phyloP scores from a whole-genome alignment of 805 yeast species.

The Monosporozyma unispora region DNA sequence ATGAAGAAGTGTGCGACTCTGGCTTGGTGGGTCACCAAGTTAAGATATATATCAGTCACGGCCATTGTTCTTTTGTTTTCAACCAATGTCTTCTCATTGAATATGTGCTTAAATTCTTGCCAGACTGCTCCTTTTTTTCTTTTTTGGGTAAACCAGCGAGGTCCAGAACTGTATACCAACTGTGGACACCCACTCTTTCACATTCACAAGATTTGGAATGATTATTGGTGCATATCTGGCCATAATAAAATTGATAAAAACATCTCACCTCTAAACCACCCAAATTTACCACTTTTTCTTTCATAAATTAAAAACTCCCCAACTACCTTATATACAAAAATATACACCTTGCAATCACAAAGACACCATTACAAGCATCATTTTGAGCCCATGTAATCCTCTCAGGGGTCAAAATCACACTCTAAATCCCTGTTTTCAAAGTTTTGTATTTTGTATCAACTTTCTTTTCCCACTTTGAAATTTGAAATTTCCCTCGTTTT shows the following conservation, averaged over 20 bases:
- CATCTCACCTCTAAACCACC: not conserved
- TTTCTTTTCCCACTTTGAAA: not conserved
- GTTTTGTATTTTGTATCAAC: constrained; percentile 1
- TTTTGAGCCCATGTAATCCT: not conserved
- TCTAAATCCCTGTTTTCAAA: not conserved
- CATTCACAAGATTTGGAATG: not conserved
- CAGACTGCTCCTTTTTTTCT: too few species aligned
- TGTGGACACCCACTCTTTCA: not conserved
- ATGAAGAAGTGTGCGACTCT: too few species aligned
- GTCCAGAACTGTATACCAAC: too few species aligned
- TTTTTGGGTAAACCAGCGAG: too few species aligned
- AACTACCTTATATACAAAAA: not conserved
- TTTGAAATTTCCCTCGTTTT: not conserved
- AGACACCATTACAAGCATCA: not conserved
- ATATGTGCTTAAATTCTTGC: too few species aligned
- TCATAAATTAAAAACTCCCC: not conserved
- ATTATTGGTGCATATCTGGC: not conserved
- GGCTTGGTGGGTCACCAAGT: too few species aligned
- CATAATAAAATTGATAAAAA: not conserved
- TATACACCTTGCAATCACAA: not conserved
- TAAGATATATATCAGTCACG: too few species aligned
- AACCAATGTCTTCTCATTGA: too few species aligned
- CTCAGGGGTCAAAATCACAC: not conserved
- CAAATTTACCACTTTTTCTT: not conserved
- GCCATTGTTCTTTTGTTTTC: too few species aligned